phyloP scores from a whole-genome alignment of 352 stramenopile genomes.

The Phytophthora sojae region DNA sequence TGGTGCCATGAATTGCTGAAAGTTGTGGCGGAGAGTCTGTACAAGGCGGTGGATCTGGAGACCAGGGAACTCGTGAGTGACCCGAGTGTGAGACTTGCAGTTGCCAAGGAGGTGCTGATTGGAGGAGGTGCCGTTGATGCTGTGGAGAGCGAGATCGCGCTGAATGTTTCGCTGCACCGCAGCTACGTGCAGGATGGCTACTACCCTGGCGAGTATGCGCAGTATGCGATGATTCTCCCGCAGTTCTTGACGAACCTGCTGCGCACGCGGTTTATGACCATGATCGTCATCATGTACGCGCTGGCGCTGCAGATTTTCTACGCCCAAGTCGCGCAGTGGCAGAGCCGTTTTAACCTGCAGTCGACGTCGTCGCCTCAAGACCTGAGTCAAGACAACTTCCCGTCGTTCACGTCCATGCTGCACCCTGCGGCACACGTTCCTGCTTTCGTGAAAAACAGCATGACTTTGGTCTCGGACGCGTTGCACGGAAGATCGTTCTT shows the following conservation, averaged over 20 bases:
- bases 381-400: slow-evolving; percentile 47
- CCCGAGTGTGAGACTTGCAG: slow-evolving; percentile 47
- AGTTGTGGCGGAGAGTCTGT: slow-evolving; percentile 64
- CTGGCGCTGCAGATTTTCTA: slow-evolving; percentile 72
- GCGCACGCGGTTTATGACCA: slow-evolving; percentile 48
- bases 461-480: slow-evolving; percentile 6
- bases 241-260: slow-evolving; percentile 60
- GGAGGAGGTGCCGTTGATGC: slow-evolving; percentile 15
- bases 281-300: slow-evolving; percentile 73
- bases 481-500: slow-evolving; percentile 11
- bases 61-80: slow-evolving; percentile 53
- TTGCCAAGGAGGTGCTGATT: slow-evolving; percentile 57
- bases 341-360: slow-evolving; percentile 66
- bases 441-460: slow-evolving; percentile 36
- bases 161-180: slow-evolving; percentile 49
- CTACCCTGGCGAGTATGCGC: slow-evolving; percentile 52
- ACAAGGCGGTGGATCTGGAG: slow-evolving; percentile 63
- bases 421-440: slow-evolving; percentile 58
- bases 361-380: slow-evolving; percentile 29
- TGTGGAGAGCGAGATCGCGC: slow-evolving; percentile 18
- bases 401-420: slow-evolving; percentile 69
- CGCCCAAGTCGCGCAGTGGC: slow-evolving; percentile 72
- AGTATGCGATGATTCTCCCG: slow-evolving; percentile 56
- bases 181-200: slow-evolving; percentile 64
- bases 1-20: slow-evolving; percentile 89